Conservation (phyloP, 495 filamentous ascomycete genomes). For the Aspergillus carlsbadensis region DNA sequence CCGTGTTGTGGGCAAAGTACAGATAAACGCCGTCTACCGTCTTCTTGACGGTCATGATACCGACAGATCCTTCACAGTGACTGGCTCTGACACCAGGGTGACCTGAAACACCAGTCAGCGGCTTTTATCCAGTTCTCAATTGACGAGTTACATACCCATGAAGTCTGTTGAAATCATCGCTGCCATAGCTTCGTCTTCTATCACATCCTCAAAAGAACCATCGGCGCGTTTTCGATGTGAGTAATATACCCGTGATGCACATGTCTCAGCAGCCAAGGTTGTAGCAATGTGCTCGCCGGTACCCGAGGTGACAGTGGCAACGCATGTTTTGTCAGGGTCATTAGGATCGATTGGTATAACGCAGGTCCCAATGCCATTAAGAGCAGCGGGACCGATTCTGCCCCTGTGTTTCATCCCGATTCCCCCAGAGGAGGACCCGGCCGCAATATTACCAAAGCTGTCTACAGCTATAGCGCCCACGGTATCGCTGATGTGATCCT, state of each 20-base stretch:
- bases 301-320: constrained; percentile 83
- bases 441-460: constrained; percentile 79
- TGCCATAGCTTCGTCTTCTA: constrained; percentile 70
- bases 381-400: constrained; percentile 84
- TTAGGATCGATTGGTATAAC: constrained; percentile 70
- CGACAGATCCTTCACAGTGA: constrained; percentile 72
- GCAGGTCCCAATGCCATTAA: constrained; percentile 86
- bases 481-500: constrained; percentile 77
- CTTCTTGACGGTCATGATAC: constrained; percentile 81
- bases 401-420: constrained; percentile 98
- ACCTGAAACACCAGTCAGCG: constrained; percentile 28
- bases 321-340: constrained; percentile 58
- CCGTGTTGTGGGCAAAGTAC: constrained; percentile 90
- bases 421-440: constrained; percentile 96
- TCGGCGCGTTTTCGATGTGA: constrained; percentile 55
- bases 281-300: constrained; percentile 98
- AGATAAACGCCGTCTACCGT: constrained; percentile 66
- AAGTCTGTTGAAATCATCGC: constrained; percentile 77
- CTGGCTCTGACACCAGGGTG: constrained; percentile 76
- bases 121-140: not conserved
- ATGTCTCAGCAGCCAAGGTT: constrained; percentile 76
- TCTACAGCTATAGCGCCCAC: constrained; percentile 95
- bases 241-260: constrained; percentile 73
- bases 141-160: constrained; percentile 48
- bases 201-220: constrained; percentile 60